These are phyloP conservation scores for Spiromastix sp. DNA, from an alignment of 2,329 filamentous ascomycete species.

Conservation along the genomic window DNA sequence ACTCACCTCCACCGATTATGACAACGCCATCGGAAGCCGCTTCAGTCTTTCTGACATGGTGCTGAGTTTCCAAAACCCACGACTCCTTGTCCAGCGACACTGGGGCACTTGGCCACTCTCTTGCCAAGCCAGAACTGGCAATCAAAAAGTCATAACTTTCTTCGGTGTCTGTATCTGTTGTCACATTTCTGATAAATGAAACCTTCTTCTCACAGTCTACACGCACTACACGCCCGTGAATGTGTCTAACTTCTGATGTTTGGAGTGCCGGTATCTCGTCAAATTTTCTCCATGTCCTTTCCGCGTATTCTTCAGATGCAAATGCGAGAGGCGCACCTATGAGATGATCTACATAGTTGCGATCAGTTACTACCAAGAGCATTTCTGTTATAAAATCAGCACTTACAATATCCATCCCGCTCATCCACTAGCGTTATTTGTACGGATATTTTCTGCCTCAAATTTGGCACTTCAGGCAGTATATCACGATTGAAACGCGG, in stretches of 20 bases:
- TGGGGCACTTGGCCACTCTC: constrained; percentile 64
- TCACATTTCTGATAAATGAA: constrained; percentile 44
- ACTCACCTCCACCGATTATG: constrained; percentile 58
- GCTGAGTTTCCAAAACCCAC: constrained; percentile 52
- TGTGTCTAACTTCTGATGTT: constrained; percentile 49
- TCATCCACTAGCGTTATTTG: constrained; percentile 65
- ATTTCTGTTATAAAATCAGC: not conserved
- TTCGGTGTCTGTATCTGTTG: constrained; percentile 31
- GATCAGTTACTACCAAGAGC: not conserved
- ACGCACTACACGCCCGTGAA: constrained; percentile 54
- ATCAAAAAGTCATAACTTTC: constrained; percentile 64
- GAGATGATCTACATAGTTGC: constrained; percentile 49
- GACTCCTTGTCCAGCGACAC: constrained; percentile 51
- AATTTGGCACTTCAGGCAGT: constrained; percentile 12
- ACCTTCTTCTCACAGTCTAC: constrained; percentile 52
- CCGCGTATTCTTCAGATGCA: constrained; percentile 51
- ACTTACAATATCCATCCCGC: constrained; percentile 64
- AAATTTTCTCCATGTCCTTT: constrained; percentile 61
- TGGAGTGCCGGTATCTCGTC: constrained; percentile 57
- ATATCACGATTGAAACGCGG: constrained; percentile 29
- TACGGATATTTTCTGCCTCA: constrained; percentile 38
- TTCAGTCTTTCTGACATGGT: constrained; percentile 48
- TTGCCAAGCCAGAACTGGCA: constrained; percentile 57
- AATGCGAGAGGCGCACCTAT: constrained; percentile 68
- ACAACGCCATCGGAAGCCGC: constrained; percentile 50